A percentile compares a stretch with the other conserved stretches of the same genome.
Evolutionary conservation across 2,329 filamentous ascomycete genomes (phyloP).

Genomic region (Aspergillus japonicus): DNA sequence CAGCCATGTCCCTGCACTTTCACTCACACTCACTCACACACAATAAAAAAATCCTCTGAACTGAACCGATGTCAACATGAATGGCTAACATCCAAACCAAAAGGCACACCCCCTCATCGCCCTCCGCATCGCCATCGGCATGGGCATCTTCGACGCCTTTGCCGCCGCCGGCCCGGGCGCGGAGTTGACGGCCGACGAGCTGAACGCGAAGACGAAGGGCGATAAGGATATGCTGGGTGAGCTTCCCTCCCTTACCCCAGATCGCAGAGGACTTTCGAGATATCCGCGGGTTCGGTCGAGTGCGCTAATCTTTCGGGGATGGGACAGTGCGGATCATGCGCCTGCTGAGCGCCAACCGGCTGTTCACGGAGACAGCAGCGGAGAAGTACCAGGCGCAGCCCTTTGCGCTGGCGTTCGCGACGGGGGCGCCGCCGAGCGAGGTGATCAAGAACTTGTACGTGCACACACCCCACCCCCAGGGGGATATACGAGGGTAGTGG

Average conservation of each 20-base stretch:
- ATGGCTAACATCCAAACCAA: too few relatives aligned
- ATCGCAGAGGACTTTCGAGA: too few relatives aligned
- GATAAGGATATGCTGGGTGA: conserved; percentile 18
- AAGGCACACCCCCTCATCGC: too few relatives aligned
- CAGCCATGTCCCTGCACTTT: too few relatives aligned
- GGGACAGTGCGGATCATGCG: conserved; percentile 22
- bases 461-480: background rate
- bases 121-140: conserved; percentile 16
- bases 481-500: too few relatives aligned
- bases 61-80: too few relatives aligned
- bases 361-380: conserved; percentile 12
- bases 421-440: conserved; percentile 3
- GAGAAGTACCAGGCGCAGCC: conserved; percentile 16
- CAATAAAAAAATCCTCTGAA: too few relatives aligned
- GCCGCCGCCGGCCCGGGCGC: background rate
- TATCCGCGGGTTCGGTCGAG: too few relatives aligned
- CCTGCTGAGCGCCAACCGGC: conserved; percentile 13
- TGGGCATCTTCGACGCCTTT: conserved; percentile 25
- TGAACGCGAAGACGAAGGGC: conserved; percentile 14
- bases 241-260: background rate
- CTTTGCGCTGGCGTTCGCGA: conserved; percentile 13
- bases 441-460: conserved; percentile 24
- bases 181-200: conserved; percentile 15
- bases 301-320: too few relatives aligned
- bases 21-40: too few relatives aligned